Evolutionary conservation across 1,284 basidiomycete species (phyloP).

Genomic region (Takashimella tepidaria): DNA sequence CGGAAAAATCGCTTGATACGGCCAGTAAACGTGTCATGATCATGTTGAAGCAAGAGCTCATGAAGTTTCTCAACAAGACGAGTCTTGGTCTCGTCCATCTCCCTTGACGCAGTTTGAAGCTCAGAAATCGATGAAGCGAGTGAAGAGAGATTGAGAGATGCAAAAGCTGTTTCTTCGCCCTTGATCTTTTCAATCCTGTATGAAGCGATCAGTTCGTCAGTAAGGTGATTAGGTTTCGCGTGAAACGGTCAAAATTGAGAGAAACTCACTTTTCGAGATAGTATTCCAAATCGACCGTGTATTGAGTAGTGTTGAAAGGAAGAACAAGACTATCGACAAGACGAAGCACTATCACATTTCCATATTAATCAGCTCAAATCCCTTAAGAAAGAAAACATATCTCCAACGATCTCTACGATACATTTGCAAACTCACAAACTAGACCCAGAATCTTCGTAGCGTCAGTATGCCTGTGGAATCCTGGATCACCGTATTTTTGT

Average conservation of each 20-base stretch:
- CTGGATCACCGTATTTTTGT: constrained; percentile 63
- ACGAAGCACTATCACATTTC: constrained; percentile 51
- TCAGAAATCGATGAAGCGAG: constrained; percentile 54
- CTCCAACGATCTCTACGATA: neutral
- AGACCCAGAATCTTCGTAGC: constrained; percentile 63
- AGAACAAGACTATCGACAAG: constrained; percentile 57
- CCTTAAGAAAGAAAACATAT: neutral
- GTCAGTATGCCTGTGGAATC: constrained; percentile 66
- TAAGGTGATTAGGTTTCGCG: too few species aligned
- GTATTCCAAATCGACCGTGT: constrained; percentile 58
- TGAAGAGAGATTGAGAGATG: constrained; percentile 49
- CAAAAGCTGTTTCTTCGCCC: neutral
- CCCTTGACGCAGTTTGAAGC: constrained; percentile 55
- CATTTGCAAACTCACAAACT: constrained; percentile 30
- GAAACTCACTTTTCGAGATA: constrained; percentile 54
- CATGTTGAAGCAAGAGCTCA: constrained; percentile 31
- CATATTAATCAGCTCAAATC: neutral
- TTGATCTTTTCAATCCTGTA: constrained; percentile 51
- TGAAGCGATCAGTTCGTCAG: neutral
- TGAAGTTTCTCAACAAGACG: constrained; percentile 44
- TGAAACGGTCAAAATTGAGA: too few species aligned
- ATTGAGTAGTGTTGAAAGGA: constrained; percentile 73
- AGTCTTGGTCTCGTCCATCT: constrained; percentile 56
- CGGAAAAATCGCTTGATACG: neutral
- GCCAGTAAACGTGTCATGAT: neutral